Percentiles rank a stretch among this genome's conserved stretches.
phyloP scores from a whole-genome alignment of 1,284 basidiomycete genomes.

The Stygiomarasmius scandens region DNA sequence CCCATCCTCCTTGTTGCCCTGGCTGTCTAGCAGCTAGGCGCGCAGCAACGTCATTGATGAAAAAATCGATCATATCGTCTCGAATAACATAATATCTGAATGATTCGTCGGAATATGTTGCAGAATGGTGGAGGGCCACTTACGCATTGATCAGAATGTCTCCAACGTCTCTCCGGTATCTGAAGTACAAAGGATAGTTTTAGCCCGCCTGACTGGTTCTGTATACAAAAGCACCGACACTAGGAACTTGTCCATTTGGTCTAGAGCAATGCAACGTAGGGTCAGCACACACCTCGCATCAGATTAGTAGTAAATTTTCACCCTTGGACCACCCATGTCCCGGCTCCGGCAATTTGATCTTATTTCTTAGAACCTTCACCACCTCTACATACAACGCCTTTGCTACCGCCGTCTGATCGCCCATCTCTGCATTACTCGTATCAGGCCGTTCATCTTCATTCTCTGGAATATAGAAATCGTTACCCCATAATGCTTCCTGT shows the following conservation, averaged over 20 bases:
- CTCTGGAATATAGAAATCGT: constrained; percentile 54
- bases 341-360: constrained; percentile 70
- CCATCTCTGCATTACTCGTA: constrained; percentile 3
- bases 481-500: constrained; percentile 85
- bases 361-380: constrained; percentile 69
- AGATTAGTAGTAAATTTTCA: constrained; percentile 34
- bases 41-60: constrained; percentile 62
- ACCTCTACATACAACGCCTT: constrained; percentile 80
- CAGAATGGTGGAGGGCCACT: constrained; percentile 30
- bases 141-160: constrained; percentile 91
- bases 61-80: constrained; percentile 76
- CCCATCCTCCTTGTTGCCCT: constrained; percentile 57
- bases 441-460: constrained; percentile 28
- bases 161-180: constrained; percentile 86
- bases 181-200: constrained; percentile 42
- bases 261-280: constrained; percentile 35
- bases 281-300: not conserved
- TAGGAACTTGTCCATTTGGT: constrained; percentile 75
- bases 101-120: not conserved
- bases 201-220: not conserved
- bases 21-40: constrained; percentile 45
- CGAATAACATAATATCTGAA: constrained; percentile 85
- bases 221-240: constrained; percentile 42
- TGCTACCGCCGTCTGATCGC: constrained; percentile 58
- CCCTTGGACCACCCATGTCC: constrained; percentile 70